Percentiles rank a stretch among this genome's conserved stretches.
phyloP scores from a whole-genome alignment of 169 alveolate species.

The Eimeria praecox region DNA sequence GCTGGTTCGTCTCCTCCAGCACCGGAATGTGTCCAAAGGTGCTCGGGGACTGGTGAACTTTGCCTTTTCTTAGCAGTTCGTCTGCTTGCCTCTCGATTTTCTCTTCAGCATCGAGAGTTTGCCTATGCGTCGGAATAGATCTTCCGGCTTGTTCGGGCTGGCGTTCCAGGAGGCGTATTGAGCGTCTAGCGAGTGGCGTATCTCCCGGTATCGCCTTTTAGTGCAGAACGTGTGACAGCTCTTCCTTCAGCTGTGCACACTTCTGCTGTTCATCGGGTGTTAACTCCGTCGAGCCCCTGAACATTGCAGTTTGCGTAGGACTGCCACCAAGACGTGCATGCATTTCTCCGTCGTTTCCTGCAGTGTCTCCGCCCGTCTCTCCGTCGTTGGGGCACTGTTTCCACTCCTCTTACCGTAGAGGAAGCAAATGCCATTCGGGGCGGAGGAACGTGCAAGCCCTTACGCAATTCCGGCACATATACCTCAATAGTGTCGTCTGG shows the following conservation, averaged over 20 bases:
- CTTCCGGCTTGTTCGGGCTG: too few species aligned
- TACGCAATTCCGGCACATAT: not conserved
- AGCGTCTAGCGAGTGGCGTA: not conserved
- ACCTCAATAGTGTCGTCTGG: not conserved
- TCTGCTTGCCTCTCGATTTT: too few species aligned
- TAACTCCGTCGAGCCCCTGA: not conserved
- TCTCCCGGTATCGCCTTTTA: not conserved
- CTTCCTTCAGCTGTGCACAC: not conserved
- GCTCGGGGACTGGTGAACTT: too few species aligned
- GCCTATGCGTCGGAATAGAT: too few species aligned
- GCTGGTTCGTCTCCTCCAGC: too few species aligned
- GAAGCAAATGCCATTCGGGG: not conserved
- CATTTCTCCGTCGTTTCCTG: not conserved
- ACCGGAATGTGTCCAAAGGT: too few species aligned
- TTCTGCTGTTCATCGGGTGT: not conserved
- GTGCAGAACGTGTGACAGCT: not conserved
- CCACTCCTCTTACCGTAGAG: not conserved
- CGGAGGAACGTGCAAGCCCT: not conserved
- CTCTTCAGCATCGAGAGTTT: too few species aligned
- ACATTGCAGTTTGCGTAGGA: not conserved
- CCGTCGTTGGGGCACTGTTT: not conserved
- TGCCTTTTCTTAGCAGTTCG: too few species aligned
- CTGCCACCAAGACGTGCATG: not conserved
- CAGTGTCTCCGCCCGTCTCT: not conserved
- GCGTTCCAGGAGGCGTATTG: not conserved